phyloP scores from a whole-genome alignment of 768 basidiomycete genomes.

The Kwoniella dejecticola region DNA sequence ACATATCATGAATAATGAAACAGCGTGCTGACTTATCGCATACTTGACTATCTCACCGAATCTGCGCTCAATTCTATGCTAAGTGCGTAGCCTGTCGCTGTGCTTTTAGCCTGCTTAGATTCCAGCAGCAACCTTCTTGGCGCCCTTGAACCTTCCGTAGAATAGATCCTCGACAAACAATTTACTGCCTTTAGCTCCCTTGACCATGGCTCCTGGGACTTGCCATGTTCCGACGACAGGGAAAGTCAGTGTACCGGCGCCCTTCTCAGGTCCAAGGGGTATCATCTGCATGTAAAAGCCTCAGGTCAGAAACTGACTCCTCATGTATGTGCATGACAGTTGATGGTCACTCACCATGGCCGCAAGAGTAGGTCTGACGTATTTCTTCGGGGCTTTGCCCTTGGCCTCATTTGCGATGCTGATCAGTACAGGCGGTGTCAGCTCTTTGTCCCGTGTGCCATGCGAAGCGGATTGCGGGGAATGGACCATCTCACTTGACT shows the following conservation, averaged over 20 bases:
- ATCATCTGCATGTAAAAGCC: slow-evolving; percentile 8
- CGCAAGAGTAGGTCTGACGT: slow-evolving; percentile 68
- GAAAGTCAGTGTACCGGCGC: slow-evolving; percentile 24
- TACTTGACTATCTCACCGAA: too few species aligned
- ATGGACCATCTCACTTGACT: slow-evolving; percentile 37
- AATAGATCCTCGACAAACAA: slow-evolving; percentile 74
- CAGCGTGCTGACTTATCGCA: too few species aligned
- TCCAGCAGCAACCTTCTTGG: slow-evolving; percentile 15
- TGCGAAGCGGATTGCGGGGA: too few species aligned
- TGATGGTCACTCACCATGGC: slow-evolving; percentile 67
- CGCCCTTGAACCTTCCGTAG: slow-evolving; percentile 68
- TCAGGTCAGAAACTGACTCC: not conserved
- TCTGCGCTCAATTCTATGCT: not conserved
- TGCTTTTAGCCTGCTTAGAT: not conserved
- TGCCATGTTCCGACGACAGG: slow-evolving; percentile 83
- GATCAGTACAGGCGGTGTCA: not conserved
- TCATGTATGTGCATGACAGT: not conserved
- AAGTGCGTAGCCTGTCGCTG: not conserved
- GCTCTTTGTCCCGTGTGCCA: too few species aligned
- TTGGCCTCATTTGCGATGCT: slow-evolving; percentile 28
- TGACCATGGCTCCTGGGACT: slow-evolving; percentile 89
- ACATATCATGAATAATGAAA: too few species aligned
- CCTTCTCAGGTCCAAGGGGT: slow-evolving; percentile 26
- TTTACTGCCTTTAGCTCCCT: slow-evolving; percentile 80
- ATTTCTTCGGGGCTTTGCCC: slow-evolving; percentile 17